Percentiles rank a stretch among this genome's conserved stretches.
These are phyloP conservation scores for Claviceps monticola DNA, from an alignment of 2,329 filamentous ascomycete genomes.

Conservation along the genomic window DNA sequence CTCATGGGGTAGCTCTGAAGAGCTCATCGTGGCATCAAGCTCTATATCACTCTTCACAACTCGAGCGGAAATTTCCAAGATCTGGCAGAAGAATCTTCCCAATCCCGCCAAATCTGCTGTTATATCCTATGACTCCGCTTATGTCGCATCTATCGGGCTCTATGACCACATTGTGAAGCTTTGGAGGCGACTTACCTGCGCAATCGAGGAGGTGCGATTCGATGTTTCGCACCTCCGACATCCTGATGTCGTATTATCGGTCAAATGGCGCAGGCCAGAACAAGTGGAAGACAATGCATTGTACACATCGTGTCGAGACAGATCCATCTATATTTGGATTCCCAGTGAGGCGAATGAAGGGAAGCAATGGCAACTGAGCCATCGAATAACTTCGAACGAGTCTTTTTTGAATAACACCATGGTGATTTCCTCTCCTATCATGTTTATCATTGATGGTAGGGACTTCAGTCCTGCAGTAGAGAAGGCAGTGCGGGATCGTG, in stretches of 20 bases:
- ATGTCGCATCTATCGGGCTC: slow-evolving; percentile 68
- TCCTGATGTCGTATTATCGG: slow-evolving; percentile 60
- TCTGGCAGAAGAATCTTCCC: slow-evolving; percentile 66
- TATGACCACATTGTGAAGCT: slow-evolving; percentile 81
- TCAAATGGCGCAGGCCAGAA: slow-evolving; percentile 74
- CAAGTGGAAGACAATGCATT: slow-evolving; percentile 75
- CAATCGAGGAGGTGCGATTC: slow-evolving; percentile 69
- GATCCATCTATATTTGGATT: slow-evolving; percentile 71
- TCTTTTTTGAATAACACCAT: slow-evolving; percentile 42
- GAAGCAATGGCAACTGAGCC: slow-evolving; percentile 67
- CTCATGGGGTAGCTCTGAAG: slow-evolving; percentile 79
- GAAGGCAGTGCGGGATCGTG: slow-evolving; percentile 49
- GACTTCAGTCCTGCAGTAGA: slow-evolving; percentile 70
- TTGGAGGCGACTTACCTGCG: slow-evolving; percentile 80
- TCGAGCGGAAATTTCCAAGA: slow-evolving; percentile 32
- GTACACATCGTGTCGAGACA: slow-evolving; percentile 78
- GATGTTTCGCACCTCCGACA: slow-evolving; percentile 87
- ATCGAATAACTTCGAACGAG: slow-evolving; percentile 59
- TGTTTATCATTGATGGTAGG: slow-evolving; percentile 69
- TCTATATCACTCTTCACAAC: slow-evolving; percentile 55
- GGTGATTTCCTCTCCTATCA: slow-evolving; percentile 20
- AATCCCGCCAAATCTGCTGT: slow-evolving; percentile 59
- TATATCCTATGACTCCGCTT: slow-evolving; percentile 74
- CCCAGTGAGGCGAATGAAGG: slow-evolving; percentile 57
- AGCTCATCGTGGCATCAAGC: slow-evolving; percentile 65